These are phyloP conservation scores for Mycena pura DNA, from an alignment of 768 basidiomycete genomes.

Conservation along the genomic window DNA sequence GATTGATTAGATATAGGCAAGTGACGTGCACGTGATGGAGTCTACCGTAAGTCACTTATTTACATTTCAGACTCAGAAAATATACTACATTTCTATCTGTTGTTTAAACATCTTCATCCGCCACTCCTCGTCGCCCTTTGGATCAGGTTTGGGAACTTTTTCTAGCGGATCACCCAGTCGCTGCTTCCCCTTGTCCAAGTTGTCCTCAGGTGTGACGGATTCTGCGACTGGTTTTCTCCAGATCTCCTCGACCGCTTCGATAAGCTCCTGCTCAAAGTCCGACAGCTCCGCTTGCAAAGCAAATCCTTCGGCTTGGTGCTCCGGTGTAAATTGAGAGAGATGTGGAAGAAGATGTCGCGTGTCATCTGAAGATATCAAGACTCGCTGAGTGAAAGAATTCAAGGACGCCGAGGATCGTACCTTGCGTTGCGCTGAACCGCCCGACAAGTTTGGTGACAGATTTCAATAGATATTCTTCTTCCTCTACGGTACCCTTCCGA, in stretches of 20 bases:
- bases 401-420: conserved; percentile 45
- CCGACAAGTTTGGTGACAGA: conserved; percentile 80
- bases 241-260: conserved; percentile 63
- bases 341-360: conserved; percentile 74
- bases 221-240: conserved; percentile 59
- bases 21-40: background rate
- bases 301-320: conserved; percentile 71
- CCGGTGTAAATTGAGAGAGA: conserved; percentile 69
- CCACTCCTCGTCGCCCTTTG: conserved; percentile 48
- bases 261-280: conserved; percentile 63
- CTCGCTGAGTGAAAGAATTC: background rate
- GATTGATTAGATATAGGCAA: background rate
- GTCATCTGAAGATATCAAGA: conserved; percentile 58
- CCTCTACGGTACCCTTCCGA: conserved; percentile 92
- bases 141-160: conserved; percentile 58
- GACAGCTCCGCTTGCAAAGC: conserved; percentile 66
- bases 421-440: conserved; percentile 65
- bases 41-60: no score
- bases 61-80: background rate
- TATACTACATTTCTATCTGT: conserved; percentile 5
- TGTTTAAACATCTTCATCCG: conserved; percentile 49
- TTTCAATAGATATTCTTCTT: conserved; percentile 91
- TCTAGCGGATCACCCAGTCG: conserved; percentile 56
- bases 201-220: conserved; percentile 36
- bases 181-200: conserved; percentile 57